Evolutionary conservation across 2,329 filamentous ascomycete genomes (phyloP), one percentile per base, ranked within the genome.

Genomic region (Exophiala sp.): DNA sequence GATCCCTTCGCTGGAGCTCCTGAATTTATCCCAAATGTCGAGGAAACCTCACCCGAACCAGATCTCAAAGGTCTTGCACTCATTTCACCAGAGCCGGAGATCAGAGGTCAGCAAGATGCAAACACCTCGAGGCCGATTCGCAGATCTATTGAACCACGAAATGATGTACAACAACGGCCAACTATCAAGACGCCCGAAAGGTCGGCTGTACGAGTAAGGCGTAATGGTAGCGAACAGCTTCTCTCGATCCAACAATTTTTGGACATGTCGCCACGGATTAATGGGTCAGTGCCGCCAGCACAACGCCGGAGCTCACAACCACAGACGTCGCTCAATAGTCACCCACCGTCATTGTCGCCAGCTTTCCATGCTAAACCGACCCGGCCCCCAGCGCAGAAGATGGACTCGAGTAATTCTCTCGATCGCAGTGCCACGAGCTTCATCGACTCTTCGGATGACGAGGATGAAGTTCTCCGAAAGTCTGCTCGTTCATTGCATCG

Each of bases 231-330:
- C 9, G 49, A 55, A 47, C 35, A 34, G 11, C 50, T 59, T 18
- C 40, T 59, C 21, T 56, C 57, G 9, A 12, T 56, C 2, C 53
- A 52, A 33, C 46, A 59, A 34, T 59, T 59, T 35, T 39, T 56
- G 8, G 40, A 41, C 21, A 11, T 36, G 12, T 52, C 47, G 16
- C 44, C 41, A 9, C 44, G 14, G 2, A 5, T 36, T 3, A 34
- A 35, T 12, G 33, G 8, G 29, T 9, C 29, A 4, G 20, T 9
- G 2, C 12, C 35, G n/a, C 16, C n/a, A 24, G 5, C 21, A 12
- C 18, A 32, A 11, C 24, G 16, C 7, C 34, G 14, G 2, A 14
- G 10, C 9, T 16, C 24, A 14, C 16, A 35, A 8, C 34, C 3
- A 14, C 36, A 8, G 14, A 11, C 4, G 12, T 16, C 24, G 14